Evolutionary conservation across 768 basidiomycete genomes (phyloP).

Genomic region (Clitopilus passeckerianus): DNA sequence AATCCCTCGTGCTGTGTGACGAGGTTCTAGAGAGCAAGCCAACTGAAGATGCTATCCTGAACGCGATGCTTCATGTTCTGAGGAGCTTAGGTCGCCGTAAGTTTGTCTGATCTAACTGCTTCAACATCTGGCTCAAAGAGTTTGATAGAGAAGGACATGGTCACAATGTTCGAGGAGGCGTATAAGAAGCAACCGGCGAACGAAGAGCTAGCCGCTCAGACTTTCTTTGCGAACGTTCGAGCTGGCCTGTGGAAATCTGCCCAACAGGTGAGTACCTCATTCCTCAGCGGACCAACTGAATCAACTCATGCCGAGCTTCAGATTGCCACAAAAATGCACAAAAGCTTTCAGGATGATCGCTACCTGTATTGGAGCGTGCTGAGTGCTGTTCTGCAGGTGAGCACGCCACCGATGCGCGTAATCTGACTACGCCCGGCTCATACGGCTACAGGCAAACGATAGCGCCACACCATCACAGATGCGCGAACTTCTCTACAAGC

Average conservation of each 20-base stretch:
- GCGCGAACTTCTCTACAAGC: slow-evolving; percentile 65
- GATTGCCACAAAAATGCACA: slow-evolving; percentile 80
- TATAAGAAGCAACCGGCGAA: slow-evolving; percentile 76
- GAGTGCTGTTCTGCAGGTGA: slow-evolving; percentile 74
- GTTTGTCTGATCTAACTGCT: slow-evolving; percentile 13
- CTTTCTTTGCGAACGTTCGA: slow-evolving; percentile 81
- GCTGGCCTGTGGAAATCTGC: slow-evolving; percentile 82
- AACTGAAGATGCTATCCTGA: slow-evolving; percentile 67
- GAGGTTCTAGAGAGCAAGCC: slow-evolving; percentile 73
- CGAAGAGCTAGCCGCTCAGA: slow-evolving; percentile 80
- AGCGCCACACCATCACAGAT: slow-evolving; percentile 53
- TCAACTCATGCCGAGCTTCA: slow-evolving; percentile 19
- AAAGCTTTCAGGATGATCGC: slow-evolving; percentile 76
- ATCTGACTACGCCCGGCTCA: not conserved
- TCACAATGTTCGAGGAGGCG: slow-evolving; percentile 82
- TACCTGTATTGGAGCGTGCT: slow-evolving; percentile 84
- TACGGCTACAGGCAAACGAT: slow-evolving; percentile 57
- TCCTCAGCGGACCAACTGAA: slow-evolving; percentile 3
- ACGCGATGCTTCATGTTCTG: slow-evolving; percentile 81
- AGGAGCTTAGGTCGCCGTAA: slow-evolving; percentile 68
- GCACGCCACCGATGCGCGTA: not conserved
- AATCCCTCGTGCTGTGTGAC: slow-evolving; percentile 73
- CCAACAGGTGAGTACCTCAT: slow-evolving; percentile 52
- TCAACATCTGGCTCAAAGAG: not conserved
- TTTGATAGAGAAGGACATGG: slow-evolving; percentile 63